Evolutionary conservation across 495 filamentous ascomycete species (phyloP).

Genomic region (Astrocystis sublimbata): DNA sequence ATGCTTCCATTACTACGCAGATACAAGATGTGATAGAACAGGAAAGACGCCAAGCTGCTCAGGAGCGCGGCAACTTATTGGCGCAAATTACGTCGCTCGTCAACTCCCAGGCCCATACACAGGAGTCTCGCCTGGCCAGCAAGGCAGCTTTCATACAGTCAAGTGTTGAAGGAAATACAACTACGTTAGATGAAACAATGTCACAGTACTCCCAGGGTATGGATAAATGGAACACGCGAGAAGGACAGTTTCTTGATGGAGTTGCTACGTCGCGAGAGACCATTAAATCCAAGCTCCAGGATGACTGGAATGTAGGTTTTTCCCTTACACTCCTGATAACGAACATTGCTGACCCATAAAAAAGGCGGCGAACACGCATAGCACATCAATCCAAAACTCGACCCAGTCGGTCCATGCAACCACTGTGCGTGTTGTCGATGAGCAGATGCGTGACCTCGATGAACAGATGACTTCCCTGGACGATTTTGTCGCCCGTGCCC

Average conservation of each 20-base stretch:
- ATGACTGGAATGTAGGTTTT: constrained; percentile 77
- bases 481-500: constrained; percentile 83
- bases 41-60: constrained; percentile 70
- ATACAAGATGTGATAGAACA: constrained; percentile 74
- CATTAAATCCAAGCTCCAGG: constrained; percentile 77
- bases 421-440: constrained; percentile 85
- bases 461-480: constrained; percentile 85
- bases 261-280: constrained; percentile 70
- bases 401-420: constrained; percentile 90
- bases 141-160: constrained; percentile 62
- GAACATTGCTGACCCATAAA: constrained; percentile 32
- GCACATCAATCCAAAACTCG: constrained; percentile 72
- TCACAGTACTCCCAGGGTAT: constrained; percentile 68
- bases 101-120: constrained; percentile 68
- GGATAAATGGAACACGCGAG: constrained; percentile 71
- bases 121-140: constrained; percentile 67
- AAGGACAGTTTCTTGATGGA: constrained; percentile 67
- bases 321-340: neutral
- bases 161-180: constrained; percentile 61
- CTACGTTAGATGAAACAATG: constrained; percentile 63
- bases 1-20: constrained; percentile 61
- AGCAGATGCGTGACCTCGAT: constrained; percentile 82
- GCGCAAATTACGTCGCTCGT: constrained; percentile 74
- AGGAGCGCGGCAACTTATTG: constrained; percentile 72
- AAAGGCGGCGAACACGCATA: constrained; percentile 75